These are phyloP conservation scores for Aciculoconidium aculeatum DNA, from an alignment of 805 yeast species.

Conservation along the genomic window DNA sequence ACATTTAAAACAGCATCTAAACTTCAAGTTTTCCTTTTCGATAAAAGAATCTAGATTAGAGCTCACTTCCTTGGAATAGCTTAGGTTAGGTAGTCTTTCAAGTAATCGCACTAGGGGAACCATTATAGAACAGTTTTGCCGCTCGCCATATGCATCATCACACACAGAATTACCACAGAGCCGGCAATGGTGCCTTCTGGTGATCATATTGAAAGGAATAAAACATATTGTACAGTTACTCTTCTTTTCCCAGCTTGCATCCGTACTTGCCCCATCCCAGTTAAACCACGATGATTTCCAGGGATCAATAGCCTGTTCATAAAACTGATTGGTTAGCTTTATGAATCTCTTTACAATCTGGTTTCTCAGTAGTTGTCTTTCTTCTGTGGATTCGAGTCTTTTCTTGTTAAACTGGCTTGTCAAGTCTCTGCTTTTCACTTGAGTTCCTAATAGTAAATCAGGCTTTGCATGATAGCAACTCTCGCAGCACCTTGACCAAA, in stretches of 20 bases:
- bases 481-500: conserved; percentile 69
- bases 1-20: conserved; percentile 70
- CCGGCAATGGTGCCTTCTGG: conserved; percentile 87
- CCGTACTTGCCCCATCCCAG: conserved; percentile 22
- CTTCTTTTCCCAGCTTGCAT: conserved; percentile 54
- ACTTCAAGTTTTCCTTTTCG: conserved; percentile 14
- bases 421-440: conserved; percentile 32
- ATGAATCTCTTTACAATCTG: conserved; percentile 53
- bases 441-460: conserved; percentile 46
- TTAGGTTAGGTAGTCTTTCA: conserved; percentile 32
- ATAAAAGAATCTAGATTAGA: conserved; percentile 12
- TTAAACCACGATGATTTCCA: conserved; percentile 10
- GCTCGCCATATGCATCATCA: conserved; percentile 45
- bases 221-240: conserved; percentile 61
- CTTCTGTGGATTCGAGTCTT: conserved; percentile 43
- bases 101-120: conserved; percentile 47
- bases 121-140: conserved; percentile 62
- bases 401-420: conserved; percentile 35
- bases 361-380: conserved; percentile 46
- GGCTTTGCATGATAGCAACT: conserved; percentile 53
- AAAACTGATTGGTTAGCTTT: conserved; percentile 32
- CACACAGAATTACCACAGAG: conserved; percentile 82
- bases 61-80: conserved; percentile 16
- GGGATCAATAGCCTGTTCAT: conserved; percentile 16
- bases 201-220: conserved; percentile 46